phyloP scores from a whole-genome alignment of 2,329 filamentous ascomycete genomes.

The Venturia nashicola region DNA sequence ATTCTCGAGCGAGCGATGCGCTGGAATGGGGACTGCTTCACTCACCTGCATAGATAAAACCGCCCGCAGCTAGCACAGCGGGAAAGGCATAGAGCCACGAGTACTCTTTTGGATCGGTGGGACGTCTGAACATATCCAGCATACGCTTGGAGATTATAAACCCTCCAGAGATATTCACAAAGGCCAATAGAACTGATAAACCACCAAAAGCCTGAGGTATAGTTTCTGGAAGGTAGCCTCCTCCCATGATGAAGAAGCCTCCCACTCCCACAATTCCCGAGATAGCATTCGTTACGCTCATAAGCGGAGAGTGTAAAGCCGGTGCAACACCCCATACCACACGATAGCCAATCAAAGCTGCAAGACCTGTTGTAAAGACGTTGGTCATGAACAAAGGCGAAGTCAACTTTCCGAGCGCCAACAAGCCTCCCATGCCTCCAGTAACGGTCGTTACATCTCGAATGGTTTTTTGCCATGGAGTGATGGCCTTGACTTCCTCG shows the following conservation, averaged over 20 bases:
- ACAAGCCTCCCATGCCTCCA: slow-evolving; percentile 61
- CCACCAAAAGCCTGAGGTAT: slow-evolving; percentile 70
- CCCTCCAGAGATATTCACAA: slow-evolving; percentile 78
- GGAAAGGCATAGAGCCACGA: slow-evolving; percentile 78
- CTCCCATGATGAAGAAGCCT: slow-evolving; percentile 79
- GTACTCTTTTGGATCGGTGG: slow-evolving; percentile 79
- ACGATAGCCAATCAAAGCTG: slow-evolving; percentile 75
- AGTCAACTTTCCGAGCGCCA: slow-evolving; percentile 70
- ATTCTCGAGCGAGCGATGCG: too few relatives aligned
- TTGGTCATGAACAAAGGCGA: slow-evolving; percentile 81
- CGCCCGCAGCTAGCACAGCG: slow-evolving; percentile 64
- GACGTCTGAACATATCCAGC: slow-evolving; percentile 55
- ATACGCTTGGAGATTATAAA: slow-evolving; percentile 90
- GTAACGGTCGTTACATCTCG: slow-evolving; percentile 65
- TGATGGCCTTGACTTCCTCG: slow-evolving; percentile 52
- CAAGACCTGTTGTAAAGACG: slow-evolving; percentile 71
- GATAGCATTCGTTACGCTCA: slow-evolving; percentile 90
- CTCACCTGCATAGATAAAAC: slow-evolving; percentile 55
- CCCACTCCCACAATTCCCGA: slow-evolving; percentile 82
- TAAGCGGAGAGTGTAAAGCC: slow-evolving; percentile 74
- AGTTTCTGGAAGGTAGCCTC: slow-evolving; percentile 49
- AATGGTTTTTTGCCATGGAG: slow-evolving; percentile 69
- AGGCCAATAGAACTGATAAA: slow-evolving; percentile 68
- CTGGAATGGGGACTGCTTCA: too few relatives aligned
- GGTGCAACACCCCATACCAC: slow-evolving; percentile 80